Conservation (phyloP, 1,284 basidiomycete genomes). For the Melampsora larici-populina region DNA sequence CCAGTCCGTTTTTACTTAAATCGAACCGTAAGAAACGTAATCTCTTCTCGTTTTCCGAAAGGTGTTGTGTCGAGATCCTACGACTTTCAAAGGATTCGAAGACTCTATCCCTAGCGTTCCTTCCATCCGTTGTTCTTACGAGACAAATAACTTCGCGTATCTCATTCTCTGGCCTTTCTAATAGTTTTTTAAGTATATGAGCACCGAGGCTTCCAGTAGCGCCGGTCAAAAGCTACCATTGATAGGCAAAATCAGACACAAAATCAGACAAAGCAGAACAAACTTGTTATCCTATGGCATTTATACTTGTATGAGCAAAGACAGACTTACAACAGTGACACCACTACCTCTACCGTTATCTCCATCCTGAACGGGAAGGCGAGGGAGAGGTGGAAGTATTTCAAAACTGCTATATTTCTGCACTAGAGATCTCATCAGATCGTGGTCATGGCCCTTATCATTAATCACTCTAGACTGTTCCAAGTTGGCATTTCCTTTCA, state of each 20-base stretch:
- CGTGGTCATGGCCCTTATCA: conserved; percentile 49
- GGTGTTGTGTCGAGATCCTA: not conserved
- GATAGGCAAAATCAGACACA: conserved; percentile 1
- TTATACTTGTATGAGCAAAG: not conserved
- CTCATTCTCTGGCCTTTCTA: not conserved
- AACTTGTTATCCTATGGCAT: not conserved
- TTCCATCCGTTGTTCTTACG: not conserved
- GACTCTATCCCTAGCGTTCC: not conserved
- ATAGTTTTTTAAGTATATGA: conserved; percentile 46
- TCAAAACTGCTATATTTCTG: conserved; percentile 54
- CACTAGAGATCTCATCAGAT: conserved; percentile 57
- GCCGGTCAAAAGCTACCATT: conserved; percentile 46
- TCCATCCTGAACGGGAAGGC: not conserved
- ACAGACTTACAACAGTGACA: not conserved
- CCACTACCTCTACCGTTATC: not conserved
- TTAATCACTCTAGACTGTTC: conserved; percentile 24
- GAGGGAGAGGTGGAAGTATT: not conserved
- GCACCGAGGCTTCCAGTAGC: conserved; percentile 48
- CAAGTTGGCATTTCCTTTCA: conserved; percentile 50
- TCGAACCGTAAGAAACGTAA: conserved; percentile 17
- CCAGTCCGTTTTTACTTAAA: conserved; percentile 45
- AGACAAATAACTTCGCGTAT: not conserved
- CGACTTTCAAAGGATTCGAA: not conserved
- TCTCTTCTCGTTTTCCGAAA: not conserved
- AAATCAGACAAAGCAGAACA: not conserved